Evolutionary conservation across 78 protist species (phyloP), one percentile per base, ranked within the genome.

Genomic region (Cavenderia fasciculata): DNA sequence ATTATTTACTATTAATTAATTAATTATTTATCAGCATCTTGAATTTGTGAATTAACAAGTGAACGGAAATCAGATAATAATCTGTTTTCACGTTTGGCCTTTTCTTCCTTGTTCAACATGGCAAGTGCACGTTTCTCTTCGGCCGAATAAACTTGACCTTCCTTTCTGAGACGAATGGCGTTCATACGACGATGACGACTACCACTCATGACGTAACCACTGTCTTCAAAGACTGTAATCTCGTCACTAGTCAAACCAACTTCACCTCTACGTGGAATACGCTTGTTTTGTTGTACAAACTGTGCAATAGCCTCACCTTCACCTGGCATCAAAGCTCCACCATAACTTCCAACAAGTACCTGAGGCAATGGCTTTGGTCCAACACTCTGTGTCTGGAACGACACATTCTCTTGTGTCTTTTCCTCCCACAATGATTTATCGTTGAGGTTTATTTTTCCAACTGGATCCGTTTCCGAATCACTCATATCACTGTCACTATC

Each of bases 251-350:
- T 57, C 27, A 97, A 29, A 27, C 99, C 99, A 16, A 97, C 94
- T 52, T 97, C 99, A 57, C 99, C 99, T 57, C 99, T 95, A 10
- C 99, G 87, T 46, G 99, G 99, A 23, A 97, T 97, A 47, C 99
- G 97, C 96, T 85, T 87, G 77, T 92, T 94, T 2, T 87, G 62
- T 63, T 94, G 43, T 6, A 97, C 97, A 77, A 65, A 97, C 29
- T 49, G 41, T 7, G 97, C 96, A 59, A 90, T 88, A n/a, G 97
- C 98, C 0, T 74, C 94, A 23, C 96, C 99, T 57, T 97, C 99
- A 44, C 99, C 98, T 1, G 97, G 95, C 85, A 95, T 59, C 85
- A 97, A 71, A 1, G 87, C 91, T 33, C 94, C 82, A 61, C 94
- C 94, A 51, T 88, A 88, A 56, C 86, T 74, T 29, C 86, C 87